Evolutionary conservation across 495 filamentous ascomycete species (phyloP), one percentile per base, ranked within the genome.

Genomic region (Penicillium goetzii): DNA sequence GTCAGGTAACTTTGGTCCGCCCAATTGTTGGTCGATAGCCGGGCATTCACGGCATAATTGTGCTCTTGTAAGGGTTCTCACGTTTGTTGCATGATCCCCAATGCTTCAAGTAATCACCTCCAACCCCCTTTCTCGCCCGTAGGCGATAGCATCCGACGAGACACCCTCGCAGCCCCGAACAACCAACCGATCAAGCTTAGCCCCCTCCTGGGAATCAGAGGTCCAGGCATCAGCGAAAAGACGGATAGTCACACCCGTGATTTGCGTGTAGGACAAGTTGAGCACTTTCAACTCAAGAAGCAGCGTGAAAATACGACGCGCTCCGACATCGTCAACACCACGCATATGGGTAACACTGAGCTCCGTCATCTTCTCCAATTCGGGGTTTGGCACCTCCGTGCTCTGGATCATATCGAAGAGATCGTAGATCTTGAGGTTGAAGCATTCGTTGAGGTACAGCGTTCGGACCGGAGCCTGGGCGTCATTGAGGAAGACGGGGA

Each of bases 131-230:
- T 65, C 64, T 3, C 76, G 73, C 17, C 73, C 76, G 57, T 77
- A 80, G 4, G 69, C 69, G 43, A 80, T 65, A 5, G 78, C 78
- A 68, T 81, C 78, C 1, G 69, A 68, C 12, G 76, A 79, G 0
- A 79, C 64, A 28, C 60, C 36, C 36, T 76, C 72, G 41, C 79
- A 81, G 5, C 70, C 73, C 12, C 50, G 68, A 19, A 74, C 59
- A 56, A 67, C 56, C 8, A 81, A 32, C 3, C 63, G 57, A 17
- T 78, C 70, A 17, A 80, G 57, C 10, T 62, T 67, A 21, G 67
- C 55, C 0, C 4, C 28, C 5, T 52, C 38, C 4, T 38, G 25
- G 8, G 51, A 43, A 4, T 64, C 68, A 0, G 56, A 59, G 1
- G 47, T 26, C 11, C 55, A 61, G 0, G 68, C 56, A 60, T 78